Base-by-base conservation (phyloP, 305 asterid species). In the Plantago rigida region DNA sequence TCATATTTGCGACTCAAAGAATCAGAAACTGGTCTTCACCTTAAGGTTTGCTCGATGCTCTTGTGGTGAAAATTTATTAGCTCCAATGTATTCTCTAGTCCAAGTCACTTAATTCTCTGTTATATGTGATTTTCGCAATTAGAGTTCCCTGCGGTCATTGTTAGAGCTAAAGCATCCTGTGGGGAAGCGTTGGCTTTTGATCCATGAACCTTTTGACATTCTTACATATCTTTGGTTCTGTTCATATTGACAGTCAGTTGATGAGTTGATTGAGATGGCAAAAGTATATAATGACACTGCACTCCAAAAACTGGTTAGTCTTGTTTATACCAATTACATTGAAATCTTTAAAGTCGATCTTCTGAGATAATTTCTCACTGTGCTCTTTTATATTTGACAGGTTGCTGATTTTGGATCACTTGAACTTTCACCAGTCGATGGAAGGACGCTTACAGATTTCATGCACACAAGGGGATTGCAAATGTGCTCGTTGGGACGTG, bases 11-110 rank as follows among this genome's bases (percentile, higher is more conserved):
- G 94, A 71, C 93, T 87, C 56, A 87, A 81, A 76, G 96, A 85
- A 76, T 81, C 94, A 48, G 89, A 85, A 70, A 83, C 94, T 59
- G 94, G 89, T 72, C 85, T 87, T 77, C 96, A 87, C 77, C 96
- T 83, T 49, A 87, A 87, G 94, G 96, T 85, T 69, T 52, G 29
- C 46, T 66, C 59, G 54, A 62, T 56, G 56, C 64, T 62, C 60
- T 55, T 71, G 4, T 68, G 22, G 5, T 56, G 68, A 9, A 54
- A 48, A 54, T 60, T 61, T 71, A 45, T 74, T 41, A 60, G 63
- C 69, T 39, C 28, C 28, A 47, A 24, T 56, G 60, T 42, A 59
- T 71, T 56, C 62, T 60, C 57, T 31, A 56, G 52, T 72, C 64
- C 9, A 17, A 56, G 67, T 55, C 8, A 39, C 44, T 9, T n/a